phyloP scores from a whole-genome alignment of 2,329 filamentous ascomycete genomes.

The Xylariaceae sp. region DNA sequence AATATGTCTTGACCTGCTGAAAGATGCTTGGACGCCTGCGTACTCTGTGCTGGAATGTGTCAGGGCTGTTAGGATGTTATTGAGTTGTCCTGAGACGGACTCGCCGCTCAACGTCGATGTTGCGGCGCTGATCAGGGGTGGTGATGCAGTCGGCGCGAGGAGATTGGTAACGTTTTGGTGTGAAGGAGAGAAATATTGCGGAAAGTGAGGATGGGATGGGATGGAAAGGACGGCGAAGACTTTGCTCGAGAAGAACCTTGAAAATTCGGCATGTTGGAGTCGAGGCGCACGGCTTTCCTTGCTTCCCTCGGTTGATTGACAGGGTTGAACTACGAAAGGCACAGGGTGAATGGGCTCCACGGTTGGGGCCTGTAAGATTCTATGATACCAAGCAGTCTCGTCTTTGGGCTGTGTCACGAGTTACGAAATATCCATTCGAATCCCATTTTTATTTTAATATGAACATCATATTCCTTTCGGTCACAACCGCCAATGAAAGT shows the following conservation, averaged over 20 bases:
- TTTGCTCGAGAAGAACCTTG: too few relatives aligned
- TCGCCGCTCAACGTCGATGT: conserved; percentile 78
- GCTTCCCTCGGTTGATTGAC: too few relatives aligned
- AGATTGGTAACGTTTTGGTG: conserved; percentile 72
- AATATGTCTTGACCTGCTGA: conserved; percentile 88
- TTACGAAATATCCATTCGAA: conserved; percentile 2
- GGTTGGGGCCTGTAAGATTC: conserved; percentile 8
- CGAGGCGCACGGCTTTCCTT: too few relatives aligned
- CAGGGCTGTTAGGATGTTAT: conserved; percentile 68
- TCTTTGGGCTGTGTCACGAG: background rate
- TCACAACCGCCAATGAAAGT: too few relatives aligned
- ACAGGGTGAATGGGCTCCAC: background rate
- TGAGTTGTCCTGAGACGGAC: conserved; percentile 67
- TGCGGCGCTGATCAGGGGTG: conserved; percentile 65
- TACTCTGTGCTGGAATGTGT: conserved; percentile 77
- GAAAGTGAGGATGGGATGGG: conserved; percentile 36
- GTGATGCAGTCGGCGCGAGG: conserved; percentile 66
- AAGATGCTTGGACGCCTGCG: conserved; percentile 76
- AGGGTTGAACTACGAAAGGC: too few relatives aligned
- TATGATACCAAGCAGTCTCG: conserved; percentile 10
- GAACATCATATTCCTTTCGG: too few relatives aligned
- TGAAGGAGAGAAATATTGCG: conserved; percentile 5
- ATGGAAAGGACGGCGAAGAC: conserved; percentile 41
- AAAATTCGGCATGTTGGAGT: too few relatives aligned
- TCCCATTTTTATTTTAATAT: background rate